Conservation (phyloP, 306 rosid genomes). For the Mimosa pudica region DNA sequence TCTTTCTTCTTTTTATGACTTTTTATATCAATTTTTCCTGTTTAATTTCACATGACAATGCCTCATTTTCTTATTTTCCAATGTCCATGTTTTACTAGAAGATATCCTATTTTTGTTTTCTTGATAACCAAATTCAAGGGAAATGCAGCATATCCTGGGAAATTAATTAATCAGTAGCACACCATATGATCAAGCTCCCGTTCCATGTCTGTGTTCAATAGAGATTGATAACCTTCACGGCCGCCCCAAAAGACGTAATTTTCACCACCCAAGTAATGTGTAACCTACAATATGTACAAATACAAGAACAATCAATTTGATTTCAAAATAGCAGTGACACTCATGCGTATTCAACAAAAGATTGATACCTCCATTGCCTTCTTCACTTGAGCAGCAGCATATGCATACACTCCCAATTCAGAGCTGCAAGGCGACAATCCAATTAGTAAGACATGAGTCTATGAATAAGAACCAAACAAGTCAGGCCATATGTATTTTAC, state of each 20-base stretch:
- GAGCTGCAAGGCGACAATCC: slow-evolving; percentile 59
- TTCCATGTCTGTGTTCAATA: slow-evolving; percentile 96
- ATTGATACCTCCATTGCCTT: slow-evolving; percentile 86
- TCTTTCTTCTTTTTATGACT: background rate
- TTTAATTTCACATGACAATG: slow-evolving; percentile 3
- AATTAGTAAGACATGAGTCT: slow-evolving; percentile 32
- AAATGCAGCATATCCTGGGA: slow-evolving; percentile 14
- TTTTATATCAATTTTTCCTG: background rate
- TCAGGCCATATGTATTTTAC: slow-evolving; percentile 44
- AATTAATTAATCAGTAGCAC: slow-evolving; percentile 18
- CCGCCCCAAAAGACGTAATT: slow-evolving; percentile 99
- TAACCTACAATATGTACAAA: slow-evolving; percentile 59
- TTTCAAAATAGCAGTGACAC: slow-evolving; percentile 5
- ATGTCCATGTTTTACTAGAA: slow-evolving; percentile 15
- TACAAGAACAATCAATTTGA: slow-evolving; percentile 29
- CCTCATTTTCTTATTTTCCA: slow-evolving; percentile 23
- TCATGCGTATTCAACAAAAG: slow-evolving; percentile 17
- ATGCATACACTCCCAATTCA: slow-evolving; percentile 77
- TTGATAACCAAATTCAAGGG: background rate
- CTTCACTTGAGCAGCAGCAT: slow-evolving; percentile 98
- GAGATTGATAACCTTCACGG: slow-evolving; percentile 94
- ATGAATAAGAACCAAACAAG: slow-evolving; percentile 6
- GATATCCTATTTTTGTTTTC: background rate
- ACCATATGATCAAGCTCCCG: slow-evolving; percentile 93
- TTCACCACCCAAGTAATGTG: slow-evolving; percentile 92